Evolutionary conservation across 192 early-diverging fungal genomes (phyloP), one percentile per base, ranked within the genome.

Genomic region (Glomus cerebriforme): DNA sequence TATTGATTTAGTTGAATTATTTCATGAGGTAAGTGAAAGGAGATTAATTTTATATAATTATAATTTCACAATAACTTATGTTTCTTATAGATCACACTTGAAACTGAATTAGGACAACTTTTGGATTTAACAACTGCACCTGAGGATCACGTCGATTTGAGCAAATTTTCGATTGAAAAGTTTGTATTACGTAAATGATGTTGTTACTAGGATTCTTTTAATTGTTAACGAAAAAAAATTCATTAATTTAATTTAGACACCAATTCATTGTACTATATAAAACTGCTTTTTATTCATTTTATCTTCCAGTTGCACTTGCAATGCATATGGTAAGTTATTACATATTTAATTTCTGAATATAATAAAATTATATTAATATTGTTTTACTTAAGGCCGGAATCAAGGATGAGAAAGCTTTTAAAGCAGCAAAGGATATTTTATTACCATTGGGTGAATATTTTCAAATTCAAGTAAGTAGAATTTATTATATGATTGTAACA

Each of bases 211-310:
- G 9, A 29, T 71, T 59, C 32, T 22, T 39, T 17, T 22, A 34
- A 29, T n/a, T 17, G 0, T 34, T 29, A 27, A 39, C 29, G 19
- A 19, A 9, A 59, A 12, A 12, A 59, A 78, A 59, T 37, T 59
- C 64, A 32, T 26, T 35, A 29, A 12, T 59, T 59, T 34, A 66
- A 27, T 72, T 47, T 27, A 90, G 90, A 80, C 90, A 96, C 86
- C 82, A 90, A 29, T 98, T 95, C 84, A 99, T 99, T 87, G 96
- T 98, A 79, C 88, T 92, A 79, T 98, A 95, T 92, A 99, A 99
- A 88, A 99, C 98, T 65, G 94, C 97, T 10, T 98, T 94, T 88
- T 99, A 99, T 90, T 98, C 97, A 49, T 99, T 99, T 90, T 98
- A 99, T 86, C 89, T 99, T 59, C 97, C 98, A 27, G 95, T 99